Base-by-base conservation (phyloP, 1,139 yeast species). In the Lodderomyces theae region DNA sequence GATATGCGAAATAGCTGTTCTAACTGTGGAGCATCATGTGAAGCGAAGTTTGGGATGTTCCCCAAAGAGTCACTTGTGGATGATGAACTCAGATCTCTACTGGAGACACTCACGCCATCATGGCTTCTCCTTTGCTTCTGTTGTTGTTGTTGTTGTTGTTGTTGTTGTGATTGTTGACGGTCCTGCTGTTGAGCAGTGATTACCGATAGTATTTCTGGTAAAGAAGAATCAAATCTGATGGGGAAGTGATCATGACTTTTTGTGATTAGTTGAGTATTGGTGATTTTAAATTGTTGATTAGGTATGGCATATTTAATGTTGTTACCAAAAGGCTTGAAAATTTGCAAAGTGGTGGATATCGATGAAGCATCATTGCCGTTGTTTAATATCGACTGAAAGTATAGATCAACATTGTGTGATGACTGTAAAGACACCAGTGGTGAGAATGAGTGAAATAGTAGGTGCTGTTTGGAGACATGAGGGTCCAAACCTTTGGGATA, bases 361-460 rank as follows among this genome's bases (percentile, higher is more conserved):
- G 22, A 19, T 19, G 35, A 37, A 7, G n/a, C n/a, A n/a, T 51
- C 52, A 44, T 53, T 52, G 47, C 40, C 62, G 47, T 39, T 61
- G 47, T 39, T 61, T 52, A 60, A 45, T 5, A 67, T 62, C 7
- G 62, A 57, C 46, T 65, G 70, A 24, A 80, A 65, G 10, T 75
- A 51, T 12, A 58, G 52, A 42, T 80, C 82, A 3, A 80, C 78
- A 46, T 69, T 72, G 30, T 57, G 67, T 0, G 86, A 72, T 4
- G 82, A 66, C 19, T 72, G 72, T 7, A 81, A 69, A 1, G 85
- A 70, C 13, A 82, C 66, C 34, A 73, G 63, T 12, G 90, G 90
- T 21, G 82, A 73, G 46, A 74, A 75, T 10, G 82, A 70, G 46
- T 72, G 76, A 46, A 69, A 74, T 41, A 72, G 63, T 30, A 72